phyloP scores from a whole-genome alignment of 495 filamentous ascomycete genomes.

The Xylaria flabelliformis region DNA sequence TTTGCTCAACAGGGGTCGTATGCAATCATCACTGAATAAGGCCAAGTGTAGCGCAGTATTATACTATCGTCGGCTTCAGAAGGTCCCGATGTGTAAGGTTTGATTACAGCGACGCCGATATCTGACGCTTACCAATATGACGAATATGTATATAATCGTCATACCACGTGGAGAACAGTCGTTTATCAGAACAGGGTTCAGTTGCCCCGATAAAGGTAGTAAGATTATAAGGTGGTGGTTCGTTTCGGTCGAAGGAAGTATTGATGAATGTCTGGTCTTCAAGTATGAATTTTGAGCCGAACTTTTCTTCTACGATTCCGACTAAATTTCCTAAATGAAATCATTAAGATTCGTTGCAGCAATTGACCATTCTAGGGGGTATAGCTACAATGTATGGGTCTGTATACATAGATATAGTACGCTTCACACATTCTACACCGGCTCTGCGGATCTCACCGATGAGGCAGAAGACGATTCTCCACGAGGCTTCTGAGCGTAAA shows the following conservation, averaged over 20 bases:
- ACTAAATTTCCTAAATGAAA: not conserved
- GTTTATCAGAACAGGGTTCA: not conserved
- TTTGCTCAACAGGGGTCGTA: not conserved
- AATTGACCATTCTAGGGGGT: not conserved
- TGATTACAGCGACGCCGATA: not conserved
- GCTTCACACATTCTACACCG: not conserved
- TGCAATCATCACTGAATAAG: conserved; percentile 9
- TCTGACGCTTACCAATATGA: not conserved
- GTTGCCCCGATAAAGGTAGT: not conserved
- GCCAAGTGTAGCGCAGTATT: conserved; percentile 7
- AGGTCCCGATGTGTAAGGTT: not conserved
- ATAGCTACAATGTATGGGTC: not conserved
- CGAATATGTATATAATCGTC: not conserved
- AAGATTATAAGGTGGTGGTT: not conserved
- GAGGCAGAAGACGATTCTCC: conserved; percentile 17
- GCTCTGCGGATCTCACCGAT: conserved; percentile 16
- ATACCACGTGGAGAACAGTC: not conserved
- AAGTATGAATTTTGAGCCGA: not conserved
- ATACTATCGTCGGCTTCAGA: not conserved
- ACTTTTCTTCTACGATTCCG: no score
- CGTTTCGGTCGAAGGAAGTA: not conserved
- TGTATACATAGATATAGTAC: not conserved
- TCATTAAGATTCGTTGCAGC: not conserved
- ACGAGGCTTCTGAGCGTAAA: conserved; percentile 25
- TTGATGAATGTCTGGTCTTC: not conserved